phyloP scores from a whole-genome alignment of 2,329 filamentous ascomycete genomes.

The Alternaria metachromatica region DNA sequence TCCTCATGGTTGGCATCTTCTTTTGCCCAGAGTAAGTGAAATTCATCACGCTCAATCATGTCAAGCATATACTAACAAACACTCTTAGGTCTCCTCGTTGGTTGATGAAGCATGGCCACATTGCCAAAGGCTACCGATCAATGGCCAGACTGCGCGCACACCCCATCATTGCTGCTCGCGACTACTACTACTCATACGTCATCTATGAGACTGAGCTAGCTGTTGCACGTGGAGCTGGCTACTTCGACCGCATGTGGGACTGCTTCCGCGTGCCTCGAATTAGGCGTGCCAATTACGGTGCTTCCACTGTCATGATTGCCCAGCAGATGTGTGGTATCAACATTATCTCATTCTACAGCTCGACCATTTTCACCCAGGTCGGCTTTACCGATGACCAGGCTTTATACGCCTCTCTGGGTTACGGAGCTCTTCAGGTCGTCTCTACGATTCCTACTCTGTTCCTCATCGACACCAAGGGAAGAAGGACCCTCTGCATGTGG shows the following conservation, averaged over 20 bases:
- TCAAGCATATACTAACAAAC: neutral
- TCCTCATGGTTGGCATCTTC: slow-evolving; percentile 44
- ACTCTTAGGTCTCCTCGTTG: slow-evolving; percentile 44
- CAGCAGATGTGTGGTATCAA: slow-evolving; percentile 62
- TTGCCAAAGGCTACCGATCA: slow-evolving; percentile 55
- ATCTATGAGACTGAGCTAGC: slow-evolving; percentile 47
- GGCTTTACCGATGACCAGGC: slow-evolving; percentile 38
- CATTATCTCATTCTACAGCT: slow-evolving; percentile 84
- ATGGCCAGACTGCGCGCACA: slow-evolving; percentile 53
- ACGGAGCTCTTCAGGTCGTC: slow-evolving; percentile 46
- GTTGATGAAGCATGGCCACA: slow-evolving; percentile 47
- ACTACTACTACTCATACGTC: slow-evolving; percentile 48
- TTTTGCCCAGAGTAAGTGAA: slow-evolving; percentile 44
- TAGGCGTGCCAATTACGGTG: slow-evolving; percentile 47
- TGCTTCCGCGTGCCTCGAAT: slow-evolving; percentile 53
- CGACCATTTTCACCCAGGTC: slow-evolving; percentile 67
- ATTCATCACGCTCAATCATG: accelerated
- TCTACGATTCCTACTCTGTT: slow-evolving; percentile 48
- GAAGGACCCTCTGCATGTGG: slow-evolving; percentile 39
- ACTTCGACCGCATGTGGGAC: slow-evolving; percentile 55
- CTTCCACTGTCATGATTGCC: slow-evolving; percentile 51
- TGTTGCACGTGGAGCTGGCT: slow-evolving; percentile 41
- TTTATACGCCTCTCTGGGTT: slow-evolving; percentile 47
- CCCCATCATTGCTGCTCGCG: slow-evolving; percentile 45
- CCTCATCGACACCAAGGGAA: slow-evolving; percentile 49